A percentile compares a stretch with the other conserved stretches of the same genome.
These are phyloP conservation scores for Hysterium pulicare DNA, from an alignment of 2,329 filamentous ascomycete species.

Conservation along the genomic window DNA sequence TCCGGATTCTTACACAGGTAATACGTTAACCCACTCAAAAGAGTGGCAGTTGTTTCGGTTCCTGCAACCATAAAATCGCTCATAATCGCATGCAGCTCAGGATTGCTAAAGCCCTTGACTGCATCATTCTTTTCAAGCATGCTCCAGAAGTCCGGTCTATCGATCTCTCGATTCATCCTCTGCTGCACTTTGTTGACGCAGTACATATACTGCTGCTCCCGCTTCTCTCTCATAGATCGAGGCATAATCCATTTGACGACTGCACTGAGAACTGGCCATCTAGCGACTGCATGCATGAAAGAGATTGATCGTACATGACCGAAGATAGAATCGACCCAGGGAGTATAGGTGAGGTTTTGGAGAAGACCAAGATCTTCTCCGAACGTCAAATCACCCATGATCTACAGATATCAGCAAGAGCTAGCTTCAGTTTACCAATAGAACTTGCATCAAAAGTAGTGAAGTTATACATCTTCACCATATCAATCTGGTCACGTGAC, in stretches of 20 bases:
- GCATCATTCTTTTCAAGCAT: constrained; percentile 15
- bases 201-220: neutral
- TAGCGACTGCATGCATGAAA: neutral
- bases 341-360: constrained; percentile 3
- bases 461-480: constrained; percentile 23
- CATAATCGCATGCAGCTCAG: constrained; percentile 33
- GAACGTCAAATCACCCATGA: constrained; percentile 52
- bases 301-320: neutral
- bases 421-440: too few relatives aligned
- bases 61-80: constrained; percentile 17
- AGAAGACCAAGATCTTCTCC: constrained; percentile 41
- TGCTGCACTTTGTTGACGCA: neutral
- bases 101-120: constrained; percentile 27
- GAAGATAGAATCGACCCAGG: constrained; percentile 1
- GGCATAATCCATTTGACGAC: constrained; percentile 6
- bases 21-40: constrained; percentile 7
- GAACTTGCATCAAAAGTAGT: too few relatives aligned
- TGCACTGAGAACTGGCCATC: neutral
- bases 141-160: constrained; percentile 16
- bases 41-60: constrained; percentile 7
- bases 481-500: constrained; percentile 12
- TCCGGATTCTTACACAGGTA: constrained; percentile 7
- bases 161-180: constrained; percentile 1
- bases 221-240: constrained; percentile 5
- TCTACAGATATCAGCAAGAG: too few relatives aligned